Base-by-base conservation (phyloP, 2,329 filamentous ascomycete species). In the Colletotrichum sp. region DNA sequence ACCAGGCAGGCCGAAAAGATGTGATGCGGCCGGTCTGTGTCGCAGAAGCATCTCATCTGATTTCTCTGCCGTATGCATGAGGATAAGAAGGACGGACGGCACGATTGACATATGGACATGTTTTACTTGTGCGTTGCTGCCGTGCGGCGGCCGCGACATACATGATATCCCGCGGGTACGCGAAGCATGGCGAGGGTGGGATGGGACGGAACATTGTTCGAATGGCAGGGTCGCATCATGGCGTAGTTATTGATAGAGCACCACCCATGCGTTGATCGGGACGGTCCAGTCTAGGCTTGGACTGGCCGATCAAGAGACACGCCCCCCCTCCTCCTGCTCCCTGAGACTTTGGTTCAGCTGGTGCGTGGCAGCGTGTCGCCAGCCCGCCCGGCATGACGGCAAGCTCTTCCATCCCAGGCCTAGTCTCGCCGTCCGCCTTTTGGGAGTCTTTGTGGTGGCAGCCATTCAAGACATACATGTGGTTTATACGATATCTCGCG, bases 241-340 rank as follows among this genome's bases (percentile, higher is more conserved):
- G 43, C 61, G 21, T 61, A 52, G 36, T 26, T 70, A 61, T 65
- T 72, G 38, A 60, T 68, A 71, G 64, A 48, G 70, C 58, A 71
- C 36, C 36, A 38, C 56, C 69, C 73, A 68, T 75, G 73, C 30
- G 43, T 75, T 73, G 64, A 73, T 75, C 68, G 62, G 38, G 55
- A 52, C 38, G 52, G 36, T 38, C 38, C 62, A 75, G 36, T n/a
- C 71, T 36, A 43, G 30, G 24, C 30, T 70, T 30, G 55, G 38
- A 48, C 16, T 28, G 64, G 36, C 36, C 30, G 56, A 70, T 69
- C 58, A 70, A 34, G 21, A 28, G 60, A 65, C 38, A n/a, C 38
- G 38, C 38, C 38, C 38, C 38, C 36, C 32, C 52, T 26, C 66
- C 64, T 21, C 24, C 36, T 21, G 15, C 18, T 60, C 52, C n/a